A percentile compares a stretch with the other conserved stretches of the same genome.
These are phyloP conservation scores for Aspergillus cristatus DNA, from an alignment of 495 filamentous ascomycete species.

Conservation along the genomic window DNA sequence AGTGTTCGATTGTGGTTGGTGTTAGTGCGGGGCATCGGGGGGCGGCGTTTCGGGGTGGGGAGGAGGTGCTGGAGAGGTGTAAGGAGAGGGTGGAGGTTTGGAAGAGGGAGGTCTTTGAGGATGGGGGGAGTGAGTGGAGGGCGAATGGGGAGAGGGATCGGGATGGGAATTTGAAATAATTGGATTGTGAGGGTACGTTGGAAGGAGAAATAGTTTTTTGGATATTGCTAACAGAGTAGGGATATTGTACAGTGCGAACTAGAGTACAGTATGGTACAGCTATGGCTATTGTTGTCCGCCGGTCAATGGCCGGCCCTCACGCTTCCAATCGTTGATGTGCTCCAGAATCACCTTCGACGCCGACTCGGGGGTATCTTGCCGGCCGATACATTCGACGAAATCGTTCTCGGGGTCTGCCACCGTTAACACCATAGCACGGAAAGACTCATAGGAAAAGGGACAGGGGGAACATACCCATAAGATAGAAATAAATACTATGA, in stretches of 20 bases:
- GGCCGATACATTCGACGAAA: slow-evolving; percentile 93
- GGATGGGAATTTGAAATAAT: slow-evolving; percentile 28
- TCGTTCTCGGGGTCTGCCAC: slow-evolving; percentile 81
- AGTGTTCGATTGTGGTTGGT: slow-evolving; percentile 88
- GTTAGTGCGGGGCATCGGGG: slow-evolving; percentile 79
- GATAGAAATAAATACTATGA: slow-evolving; percentile 98
- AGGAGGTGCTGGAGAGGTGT: slow-evolving; percentile 80
- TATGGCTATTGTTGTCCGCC: too few relatives aligned
- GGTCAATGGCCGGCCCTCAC: slow-evolving; percentile 39
- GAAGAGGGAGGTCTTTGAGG: slow-evolving; percentile 90
- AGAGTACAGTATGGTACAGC: too few relatives aligned
- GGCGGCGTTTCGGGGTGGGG: slow-evolving; percentile 80
- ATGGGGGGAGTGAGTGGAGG: slow-evolving; percentile 75
- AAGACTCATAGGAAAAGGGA: background rate
- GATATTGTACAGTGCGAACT: slow-evolving; percentile 27
- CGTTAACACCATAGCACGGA: slow-evolving; percentile 5
- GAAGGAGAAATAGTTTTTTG: background rate
- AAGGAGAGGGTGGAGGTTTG: slow-evolving; percentile 87
- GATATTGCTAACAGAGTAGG: slow-evolving; percentile 20
- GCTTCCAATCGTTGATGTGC: slow-evolving; percentile 87
- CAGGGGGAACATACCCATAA: slow-evolving; percentile 68
- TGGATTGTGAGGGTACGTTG: background rate
- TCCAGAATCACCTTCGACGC: slow-evolving; percentile 75
- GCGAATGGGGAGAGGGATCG: slow-evolving; percentile 72
- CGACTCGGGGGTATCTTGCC: slow-evolving; percentile 83